Evolutionary conservation across 306 rosid genomes (phyloP), one percentile per base, ranked within the genome.

Genomic region (Castanea sativa): DNA sequence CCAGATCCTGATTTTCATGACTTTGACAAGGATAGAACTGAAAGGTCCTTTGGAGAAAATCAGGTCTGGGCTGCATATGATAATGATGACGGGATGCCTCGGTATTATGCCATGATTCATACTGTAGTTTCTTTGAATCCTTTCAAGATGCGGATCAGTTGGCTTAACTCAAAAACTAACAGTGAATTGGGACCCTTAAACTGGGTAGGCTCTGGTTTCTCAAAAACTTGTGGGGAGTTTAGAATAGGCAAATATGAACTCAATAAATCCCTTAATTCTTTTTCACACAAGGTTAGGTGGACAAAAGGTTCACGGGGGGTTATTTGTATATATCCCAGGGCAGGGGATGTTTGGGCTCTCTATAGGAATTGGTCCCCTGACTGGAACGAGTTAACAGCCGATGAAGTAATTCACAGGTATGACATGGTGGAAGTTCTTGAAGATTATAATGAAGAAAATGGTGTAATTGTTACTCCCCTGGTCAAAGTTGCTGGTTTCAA

Each of bases 311-410:
- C 32, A 4, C 82, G 79, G 19, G 98, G 99, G 25, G 81, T 82
- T 63, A 85, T 93, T 83, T 55, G 84, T 77, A 85, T 95, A 84
- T 83, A 90, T 79, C 98, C 97, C 71, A 89, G 83, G 77, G 93
- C 87, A 76, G 97, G 98, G 29, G 96, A 95, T 75, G 96, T 95
- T 84, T 93, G 98, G 98, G 98, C 99, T 75, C 83, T 95, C 35
- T 95, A 91, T 81, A 80, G 88, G 86, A 91, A 91, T 72, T 93
- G 99, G 99, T 90, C 98, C 51, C 88, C 87, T 27, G 87, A 86
- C 56, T 95, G 99, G 99, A 87, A 95, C 73, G 99, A 89, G 71
- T 81, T 88, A 53, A 92, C 95, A 29, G 76, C 89, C 1, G 86
- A 85, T 51, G 92, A 91, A 77, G 93, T 86, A 70, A 88, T 85